Percentiles rank a stretch among this genome's conserved stretches.
Conservation (phyloP, 2,329 filamentous ascomycete species). For the Colletotrichum destructivum region DNA sequence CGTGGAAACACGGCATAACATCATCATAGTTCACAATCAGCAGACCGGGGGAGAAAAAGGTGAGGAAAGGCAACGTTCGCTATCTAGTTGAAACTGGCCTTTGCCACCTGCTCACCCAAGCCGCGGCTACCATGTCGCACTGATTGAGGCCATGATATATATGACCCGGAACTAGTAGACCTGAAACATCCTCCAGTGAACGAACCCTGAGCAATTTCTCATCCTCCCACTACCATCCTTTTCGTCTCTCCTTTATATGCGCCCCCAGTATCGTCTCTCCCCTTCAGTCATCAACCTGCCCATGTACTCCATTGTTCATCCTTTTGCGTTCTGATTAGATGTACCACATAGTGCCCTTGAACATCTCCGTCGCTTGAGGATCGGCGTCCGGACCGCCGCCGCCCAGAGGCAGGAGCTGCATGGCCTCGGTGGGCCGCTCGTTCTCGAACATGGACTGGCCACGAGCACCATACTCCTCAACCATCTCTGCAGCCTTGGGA, state of each 20-base stretch:
- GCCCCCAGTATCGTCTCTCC: neutral
- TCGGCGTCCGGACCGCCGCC: slow-evolving; percentile 44
- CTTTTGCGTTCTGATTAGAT: slow-evolving; percentile 49
- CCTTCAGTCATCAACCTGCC: neutral
- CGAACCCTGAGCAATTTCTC: neutral
- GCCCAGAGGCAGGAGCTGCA: slow-evolving; percentile 45
- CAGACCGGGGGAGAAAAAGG: neutral
- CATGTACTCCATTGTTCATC: neutral
- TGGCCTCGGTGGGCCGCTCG: slow-evolving; percentile 31
- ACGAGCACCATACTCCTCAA: slow-evolving; percentile 57
- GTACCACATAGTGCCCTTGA: slow-evolving; percentile 61
- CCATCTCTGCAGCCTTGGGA: slow-evolving; percentile 60
- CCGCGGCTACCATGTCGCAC: neutral
- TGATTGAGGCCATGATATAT: slow-evolving; percentile 26
- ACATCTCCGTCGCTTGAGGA: slow-evolving; percentile 44
- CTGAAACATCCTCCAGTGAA: neutral
- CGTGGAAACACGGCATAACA: neutral
- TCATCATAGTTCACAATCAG: neutral
- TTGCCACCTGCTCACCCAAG: slow-evolving; percentile 9
- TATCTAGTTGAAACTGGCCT: slow-evolving; percentile 16
- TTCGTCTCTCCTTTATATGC: neutral
- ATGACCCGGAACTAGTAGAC: slow-evolving; percentile 36
- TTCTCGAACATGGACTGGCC: slow-evolving; percentile 47
- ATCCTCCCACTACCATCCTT: neutral
- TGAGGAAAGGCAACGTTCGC: slow-evolving; percentile 32